These are phyloP conservation scores for Penicillium psychrofluorescens DNA, from an alignment of 495 filamentous ascomycete genomes.

Conservation along the genomic window DNA sequence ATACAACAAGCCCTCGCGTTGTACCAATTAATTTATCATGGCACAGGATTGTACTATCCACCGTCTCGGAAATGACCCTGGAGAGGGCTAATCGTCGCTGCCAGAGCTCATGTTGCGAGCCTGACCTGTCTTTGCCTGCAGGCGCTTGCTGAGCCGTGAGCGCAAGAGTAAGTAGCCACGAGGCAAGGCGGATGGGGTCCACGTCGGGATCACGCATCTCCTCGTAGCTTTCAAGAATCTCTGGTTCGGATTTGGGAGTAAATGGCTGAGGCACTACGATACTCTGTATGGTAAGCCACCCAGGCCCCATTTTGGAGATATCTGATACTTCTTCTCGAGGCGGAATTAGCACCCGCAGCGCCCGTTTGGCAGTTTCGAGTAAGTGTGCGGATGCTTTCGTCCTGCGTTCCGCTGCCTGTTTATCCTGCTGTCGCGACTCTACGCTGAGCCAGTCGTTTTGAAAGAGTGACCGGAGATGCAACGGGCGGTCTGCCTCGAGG, in stretches of 20 bases:
- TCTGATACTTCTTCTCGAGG: conserved; percentile 9
- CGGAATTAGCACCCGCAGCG: conserved; percentile 16
- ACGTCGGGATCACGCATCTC: conserved; percentile 12
- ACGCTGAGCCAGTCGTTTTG: conserved; percentile 23
- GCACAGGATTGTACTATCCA: conserved; percentile 13
- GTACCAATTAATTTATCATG: conserved; percentile 17
- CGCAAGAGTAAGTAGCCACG: conserved; percentile 17
- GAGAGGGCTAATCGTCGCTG: conserved; percentile 3
- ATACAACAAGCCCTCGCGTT: conserved; percentile 11
- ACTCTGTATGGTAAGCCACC: conserved; percentile 15
- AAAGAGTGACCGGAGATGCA: conserved; percentile 19
- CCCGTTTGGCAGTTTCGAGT: conserved; percentile 1
- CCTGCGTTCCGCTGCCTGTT: not conserved
- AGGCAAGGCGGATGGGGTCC: conserved; percentile 14
- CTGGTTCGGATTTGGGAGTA: conserved; percentile 5
- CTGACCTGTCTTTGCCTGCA: not conserved
- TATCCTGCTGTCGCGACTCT: conserved; percentile 2
- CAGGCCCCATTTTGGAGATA: conserved; percentile 7
- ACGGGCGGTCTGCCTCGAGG: conserved; percentile 10
- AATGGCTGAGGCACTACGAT: conserved; percentile 13
- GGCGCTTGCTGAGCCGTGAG: conserved; percentile 17
- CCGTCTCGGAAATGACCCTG: conserved; percentile 9
- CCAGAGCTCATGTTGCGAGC: not conserved
- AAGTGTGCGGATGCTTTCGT: conserved; percentile 5
- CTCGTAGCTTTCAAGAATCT: conserved; percentile 13